These are phyloP conservation scores for Phaseolus coccineus DNA, from an alignment of 331 rosid species.

Conservation along the genomic window DNA sequence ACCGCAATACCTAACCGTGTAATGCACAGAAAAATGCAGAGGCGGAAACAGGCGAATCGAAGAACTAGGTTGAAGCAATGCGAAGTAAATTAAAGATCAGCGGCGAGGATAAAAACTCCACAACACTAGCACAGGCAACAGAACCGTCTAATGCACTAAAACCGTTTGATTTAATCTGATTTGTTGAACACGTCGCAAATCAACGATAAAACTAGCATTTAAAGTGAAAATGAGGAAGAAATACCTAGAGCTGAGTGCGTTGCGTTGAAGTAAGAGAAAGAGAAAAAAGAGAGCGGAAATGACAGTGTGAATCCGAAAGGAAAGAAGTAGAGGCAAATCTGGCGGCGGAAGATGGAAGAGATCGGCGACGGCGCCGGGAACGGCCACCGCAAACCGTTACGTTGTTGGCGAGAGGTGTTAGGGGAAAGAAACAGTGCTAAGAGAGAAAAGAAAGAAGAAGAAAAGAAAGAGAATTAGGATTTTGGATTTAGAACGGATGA, in stretches of 20 bases:
- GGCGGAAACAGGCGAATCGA: neutral
- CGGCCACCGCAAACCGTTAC: constrained; percentile 38
- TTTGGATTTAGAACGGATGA: neutral
- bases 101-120: constrained; percentile 27
- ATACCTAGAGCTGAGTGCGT: constrained; percentile 47
- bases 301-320: constrained; percentile 36
- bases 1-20: neutral
- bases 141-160: constrained; percentile 26
- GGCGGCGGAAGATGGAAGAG: constrained; percentile 34
- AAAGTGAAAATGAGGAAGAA: constrained; percentile 8
- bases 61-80: constrained; percentile 41
- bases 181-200: neutral
- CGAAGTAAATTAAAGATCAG: neutral
- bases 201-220: constrained; percentile 20
- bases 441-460: neutral
- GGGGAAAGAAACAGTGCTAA: neutral
- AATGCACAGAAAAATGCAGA: neutral
- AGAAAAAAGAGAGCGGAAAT: too few species aligned
- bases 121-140: neutral
- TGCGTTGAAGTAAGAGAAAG: constrained; percentile 21
- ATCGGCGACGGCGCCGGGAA: constrained; percentile 35
- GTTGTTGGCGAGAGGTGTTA: constrained; percentile 44
- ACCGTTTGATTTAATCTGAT: neutral
- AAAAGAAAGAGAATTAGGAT: neutral
- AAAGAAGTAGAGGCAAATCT: constrained; percentile 23